Base-by-base conservation (phyloP, 495 filamentous ascomycete genomes). In the Rostrohypoxylon terebratum region DNA sequence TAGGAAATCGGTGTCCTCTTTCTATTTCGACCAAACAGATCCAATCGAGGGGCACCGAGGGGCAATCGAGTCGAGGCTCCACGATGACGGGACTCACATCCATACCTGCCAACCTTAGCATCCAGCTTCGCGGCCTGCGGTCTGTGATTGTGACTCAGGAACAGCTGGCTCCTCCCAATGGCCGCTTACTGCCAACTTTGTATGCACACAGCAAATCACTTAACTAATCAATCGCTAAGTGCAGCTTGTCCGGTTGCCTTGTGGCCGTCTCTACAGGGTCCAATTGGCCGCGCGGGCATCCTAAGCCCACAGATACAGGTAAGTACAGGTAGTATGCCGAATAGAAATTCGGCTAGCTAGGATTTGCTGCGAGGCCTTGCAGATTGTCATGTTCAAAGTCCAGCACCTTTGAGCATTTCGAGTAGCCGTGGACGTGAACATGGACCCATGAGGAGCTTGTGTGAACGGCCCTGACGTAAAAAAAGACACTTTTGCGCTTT, bases 1-100 rank as follows among this genome's bases (percentile, higher is more conserved):
- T 53, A 53, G 25, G 68, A 45, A 45, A 45, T 75, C n/a, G 81
- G 82, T 61, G 73, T 74, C 36, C 69, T 83, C 25, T 81, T 81
- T 64, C 69, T 83, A 47, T 68, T 50, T 23, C 34, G 16, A 47
- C 53, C 20, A 48, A 58, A 70, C 58, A 38, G 59, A 48, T 23
- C 53, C 20, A 48, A 58, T 67, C 58, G 47, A 63, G 55, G 42
- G 61, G 14, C 18, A 60, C 34, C 25, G 47, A 59, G 59, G 59
- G 58, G 42, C 42, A 45, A 45, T 45, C 42, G 42, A 51, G 11
- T 59, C 28, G 51, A 58, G 69, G 71, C 55, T 66, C 65, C 70
- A 51, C 58, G 23, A 25, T 10, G 48, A 42, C 18, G 45, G 18
- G 45, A 45, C 2, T 45, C 6, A 28, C 28, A 28, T 28, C 28